Evolutionary conservation across 2,329 filamentous ascomycete species (phyloP).

Genomic region (Hypoxylon sp.): DNA sequence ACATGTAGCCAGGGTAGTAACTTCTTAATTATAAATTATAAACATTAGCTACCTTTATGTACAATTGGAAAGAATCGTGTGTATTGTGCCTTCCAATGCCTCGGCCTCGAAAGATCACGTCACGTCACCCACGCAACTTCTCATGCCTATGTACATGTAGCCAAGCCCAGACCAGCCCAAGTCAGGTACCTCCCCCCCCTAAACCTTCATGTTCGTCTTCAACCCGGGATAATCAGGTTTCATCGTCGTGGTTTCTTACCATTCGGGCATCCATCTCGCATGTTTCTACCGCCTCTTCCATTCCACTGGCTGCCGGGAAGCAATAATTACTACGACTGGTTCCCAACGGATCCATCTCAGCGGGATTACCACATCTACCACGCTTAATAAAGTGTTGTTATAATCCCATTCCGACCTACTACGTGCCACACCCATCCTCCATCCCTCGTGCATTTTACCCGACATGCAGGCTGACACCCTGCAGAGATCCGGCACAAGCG

Average conservation of each 20-base stretch:
- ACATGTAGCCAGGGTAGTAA: background rate
- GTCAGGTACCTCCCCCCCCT: background rate
- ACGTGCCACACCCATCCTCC: too few species aligned
- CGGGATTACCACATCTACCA: slow-evolving; percentile 29
- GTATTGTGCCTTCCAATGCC: slow-evolving; percentile 10
- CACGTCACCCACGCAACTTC: slow-evolving; percentile 9
- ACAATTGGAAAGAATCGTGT: background rate
- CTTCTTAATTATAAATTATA: background rate
- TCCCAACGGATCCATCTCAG: slow-evolving; percentile 30
- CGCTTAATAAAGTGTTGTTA: slow-evolving; percentile 17
- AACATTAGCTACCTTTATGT: background rate
- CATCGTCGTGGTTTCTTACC: slow-evolving; percentile 35
- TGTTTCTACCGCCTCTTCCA: slow-evolving; percentile 36
- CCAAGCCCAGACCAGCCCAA: too few species aligned
- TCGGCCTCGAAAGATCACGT: slow-evolving; percentile 12
- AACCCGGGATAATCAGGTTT: slow-evolving; percentile 13
- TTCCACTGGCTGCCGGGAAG: slow-evolving; percentile 35
- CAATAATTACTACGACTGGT: slow-evolving; percentile 42
- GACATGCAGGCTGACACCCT: slow-evolving; percentile 44
- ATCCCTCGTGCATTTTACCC: slow-evolving; percentile 43
- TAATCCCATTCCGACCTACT: slow-evolving; percentile 22
- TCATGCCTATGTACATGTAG: too few species aligned
- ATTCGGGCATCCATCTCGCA: slow-evolving; percentile 35
- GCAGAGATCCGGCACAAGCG: slow-evolving; percentile 30
- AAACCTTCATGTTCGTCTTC: background rate